Conservation (phyloP, 768 basidiomycete genomes). For the Psilocybe cubensis region DNA sequence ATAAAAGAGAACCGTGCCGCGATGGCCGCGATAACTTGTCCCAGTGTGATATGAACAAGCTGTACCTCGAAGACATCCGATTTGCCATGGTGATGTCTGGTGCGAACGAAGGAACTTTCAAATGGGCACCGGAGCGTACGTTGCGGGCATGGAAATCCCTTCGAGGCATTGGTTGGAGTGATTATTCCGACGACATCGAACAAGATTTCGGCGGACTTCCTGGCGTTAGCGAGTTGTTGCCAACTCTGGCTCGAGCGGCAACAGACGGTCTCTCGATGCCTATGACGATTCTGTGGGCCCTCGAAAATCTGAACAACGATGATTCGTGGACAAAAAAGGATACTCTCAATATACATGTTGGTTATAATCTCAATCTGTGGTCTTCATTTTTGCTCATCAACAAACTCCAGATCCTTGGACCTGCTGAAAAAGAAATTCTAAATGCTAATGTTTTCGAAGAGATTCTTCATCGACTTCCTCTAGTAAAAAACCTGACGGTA, state of each 20-base stretch:
- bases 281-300: conserved; percentile 35
- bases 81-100: conserved; percentile 19
- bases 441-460: conserved; percentile 32
- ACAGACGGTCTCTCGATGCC: conserved; percentile 34
- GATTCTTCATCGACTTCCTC: conserved; percentile 35
- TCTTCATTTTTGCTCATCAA: neutral
- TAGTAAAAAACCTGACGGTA: conserved; percentile 31
- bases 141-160: conserved; percentile 29
- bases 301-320: conserved; percentile 31
- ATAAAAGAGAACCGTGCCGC: conserved; percentile 20
- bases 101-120: conserved; percentile 18
- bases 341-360: conserved; percentile 33
- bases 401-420: conserved; percentile 28
- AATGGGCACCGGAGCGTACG: conserved; percentile 34
- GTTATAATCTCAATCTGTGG: neutral
- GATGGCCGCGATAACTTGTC: conserved; percentile 26
- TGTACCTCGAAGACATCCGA: conserved; percentile 23
- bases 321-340: conserved; percentile 33
- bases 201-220: neutral
- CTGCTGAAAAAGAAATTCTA: conserved; percentile 25
- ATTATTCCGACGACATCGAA: conserved; percentile 22
- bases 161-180: conserved; percentile 26
- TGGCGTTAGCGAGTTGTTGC: conserved; percentile 24
- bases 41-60: conserved; percentile 32
- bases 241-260: conserved; percentile 29